Evolutionary conservation across 805 yeast genomes (phyloP).

Genomic region (Phaffomyces antillensis): DNA sequence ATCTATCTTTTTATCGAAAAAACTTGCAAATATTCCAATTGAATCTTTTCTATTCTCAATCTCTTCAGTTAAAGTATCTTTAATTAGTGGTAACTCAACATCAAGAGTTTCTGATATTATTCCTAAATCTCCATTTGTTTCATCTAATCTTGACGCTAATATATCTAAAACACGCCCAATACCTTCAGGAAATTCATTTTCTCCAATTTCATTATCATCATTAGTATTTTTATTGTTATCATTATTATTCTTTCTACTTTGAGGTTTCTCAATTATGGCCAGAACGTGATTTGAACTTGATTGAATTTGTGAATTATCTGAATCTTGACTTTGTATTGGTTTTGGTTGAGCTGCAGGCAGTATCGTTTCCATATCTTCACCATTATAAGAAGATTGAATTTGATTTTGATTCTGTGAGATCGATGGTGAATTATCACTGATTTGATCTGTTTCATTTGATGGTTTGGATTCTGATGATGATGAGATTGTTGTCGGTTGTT

Average conservation of each 20-base stretch:
- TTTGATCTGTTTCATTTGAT: too few relatives aligned
- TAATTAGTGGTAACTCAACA: not conserved
- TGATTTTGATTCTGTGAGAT: not conserved
- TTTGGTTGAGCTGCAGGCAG: slow-evolving; percentile 2
- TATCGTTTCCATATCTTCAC: not conserved
- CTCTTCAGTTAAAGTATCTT: not conserved
- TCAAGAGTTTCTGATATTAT: not conserved
- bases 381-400: not conserved
- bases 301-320: not conserved
- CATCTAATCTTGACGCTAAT: not conserved
- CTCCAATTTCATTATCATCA: not conserved
- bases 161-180: not conserved
- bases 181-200: not conserved
- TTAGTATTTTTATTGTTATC: too few relatives aligned
- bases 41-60: slow-evolving; percentile 5
- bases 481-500: not conserved
- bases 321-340: not conserved
- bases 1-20: slow-evolving; percentile 6
- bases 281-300: too few relatives aligned
- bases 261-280: too few relatives aligned
- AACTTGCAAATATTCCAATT: slow-evolving; percentile 3
- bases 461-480: not conserved
- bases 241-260: too few relatives aligned
- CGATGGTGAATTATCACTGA: too few relatives aligned
- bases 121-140: not conserved